Evolutionary conservation across 2,329 filamentous ascomycete genomes (phyloP), one percentile per base, ranked within the genome.

Genomic region (Colletotrichum incanum): DNA sequence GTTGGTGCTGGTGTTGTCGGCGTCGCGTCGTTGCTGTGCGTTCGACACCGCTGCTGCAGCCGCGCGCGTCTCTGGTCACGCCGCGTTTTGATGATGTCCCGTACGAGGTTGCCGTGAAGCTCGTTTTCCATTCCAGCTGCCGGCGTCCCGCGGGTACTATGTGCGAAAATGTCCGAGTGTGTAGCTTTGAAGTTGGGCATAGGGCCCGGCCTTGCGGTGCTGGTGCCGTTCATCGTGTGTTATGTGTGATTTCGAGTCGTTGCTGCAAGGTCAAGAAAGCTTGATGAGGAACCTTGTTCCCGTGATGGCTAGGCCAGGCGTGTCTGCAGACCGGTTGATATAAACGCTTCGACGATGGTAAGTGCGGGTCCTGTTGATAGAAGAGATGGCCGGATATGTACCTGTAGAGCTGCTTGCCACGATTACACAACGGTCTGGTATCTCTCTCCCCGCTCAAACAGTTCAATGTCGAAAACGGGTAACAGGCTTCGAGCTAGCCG

Each of bases 81-180:
- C 12, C 70, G 65, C 28, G 55, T 54, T 28, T 60, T 65, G 70
- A 72, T 72, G 20, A 72, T 72, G 47, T 72, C 70, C 37, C 70
- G 66, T 14, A 72, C 66, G 20, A 69, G 6, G 47, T 43, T 72
- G 26, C 59, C 31, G 39, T 72, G 69, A 37, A 69, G 26, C 54
- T 72, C 65, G 54, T 60, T 59, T 41, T 72, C 70, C n/a, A 45
- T 26, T 8, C 45, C 55, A 2, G 66, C 34, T 5, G 65, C 18
- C 41, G 59, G n/a, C 11, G 60, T 28, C 31, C 50, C 65, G 58
- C 58, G 69, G 28, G 37, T 34, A 20, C 58, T 65, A 18, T 63
- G 58, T 31, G 52, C 43, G 43, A 63, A 62, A 12, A 56, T 58
- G 23, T 50, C 43, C 18, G 58, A 41, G 43, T 72, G 58, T 39